Base-by-base conservation (phyloP, 2,329 filamentous ascomycete genomes). In the Botryotinia globosa region DNA sequence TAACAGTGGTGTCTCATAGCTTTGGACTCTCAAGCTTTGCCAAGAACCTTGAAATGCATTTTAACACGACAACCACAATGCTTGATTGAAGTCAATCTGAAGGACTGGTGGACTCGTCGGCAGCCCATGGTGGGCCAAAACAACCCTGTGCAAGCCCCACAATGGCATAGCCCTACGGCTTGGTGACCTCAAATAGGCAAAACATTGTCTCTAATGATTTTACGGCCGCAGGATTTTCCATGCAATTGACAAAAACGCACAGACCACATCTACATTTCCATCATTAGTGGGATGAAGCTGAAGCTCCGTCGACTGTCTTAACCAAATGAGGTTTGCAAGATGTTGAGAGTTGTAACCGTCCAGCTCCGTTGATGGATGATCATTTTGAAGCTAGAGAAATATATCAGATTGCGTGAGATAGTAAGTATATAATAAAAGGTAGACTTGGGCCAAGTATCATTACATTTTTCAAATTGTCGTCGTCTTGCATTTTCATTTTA, bases 351-450 rank as follows among this genome's bases (percentile, higher is more conserved):
- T 65, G 32, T 18, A 65, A 32, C 12, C 22, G 44, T 29, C 51
- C 44, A 48, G 29, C 63, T 51, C 12, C 29, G 5, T 48, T n/a
- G 14, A n/a, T 18, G 14, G 7, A 18, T 32, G 12, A 18, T 32
- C 14, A 39, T n/a, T 25, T 14, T 65, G 44, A 37, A 65, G 14
- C 20, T 20, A 14, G 29, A 12, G 20, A 64, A 34, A 34, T 9
- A 25, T 32, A n/a, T 45, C 29, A 20, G 29, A 48, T 29, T 34
- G 16, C n/a, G 56, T 56, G 65, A 34, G 8, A 67, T 37, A 12
- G n/a, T 54, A n/a, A 54, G 32, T 67, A 67, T 68, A 68, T 69
- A 69, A 56, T 25, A 34, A 69, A 51, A 69, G 66, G 51, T 69
- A 34, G 6, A 10, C 10, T 25, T 42, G 8, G 51, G 37, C 37